Evolutionary conservation across 2,329 filamentous ascomycete species (phyloP), one percentile per base, ranked within the genome.

Genomic region (Phoma sp.): DNA sequence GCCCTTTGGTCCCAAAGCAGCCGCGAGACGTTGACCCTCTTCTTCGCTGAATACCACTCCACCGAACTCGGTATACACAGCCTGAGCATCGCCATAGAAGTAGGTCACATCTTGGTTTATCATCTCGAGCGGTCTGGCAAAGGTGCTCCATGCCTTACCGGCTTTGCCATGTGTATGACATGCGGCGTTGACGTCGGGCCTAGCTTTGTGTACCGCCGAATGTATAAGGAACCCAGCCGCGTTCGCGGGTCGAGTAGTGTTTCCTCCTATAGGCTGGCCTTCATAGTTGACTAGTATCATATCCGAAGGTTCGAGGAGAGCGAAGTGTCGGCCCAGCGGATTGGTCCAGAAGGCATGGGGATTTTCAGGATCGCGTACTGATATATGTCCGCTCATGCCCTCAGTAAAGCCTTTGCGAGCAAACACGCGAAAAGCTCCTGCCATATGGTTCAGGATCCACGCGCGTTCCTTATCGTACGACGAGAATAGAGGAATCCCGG

Each of bases 181-280:
- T 27, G 87, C 83, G 14, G 88, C 86, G 62, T 86, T 79, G 32
- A 88, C 83, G 67, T 89, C 82, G 4, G 83, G 82, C 29, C 88
- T 78, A 4, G 85, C 85, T 73, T 86, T 86, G 75, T 89, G 84
- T 9, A 91, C 78, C 23, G 86, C 87, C 6, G 81, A 82, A 74
- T 91, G 88, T 61, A 91, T 91, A 58, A 86, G 75, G 67, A 88
- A 90, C 5, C 88, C 88, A 0, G 88, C 86, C 3, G 83, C 82
- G 69, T 91, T 91, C 41, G 82, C 82, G 2, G 87, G 83, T 29
- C 82, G 78, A 11, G 73, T 80, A 53, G 76, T 79, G 64, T 88
- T 87, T 1, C 87, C 87, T 13, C 85, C 86, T 4, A 89, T 80
- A 8, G 87, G 80, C 13, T 82, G 81, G n/a, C 87, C 88, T 9